These are phyloP conservation scores for Cladosporium sp. DNA, from an alignment of 2,329 filamentous ascomycete genomes.

Conservation along the genomic window DNA sequence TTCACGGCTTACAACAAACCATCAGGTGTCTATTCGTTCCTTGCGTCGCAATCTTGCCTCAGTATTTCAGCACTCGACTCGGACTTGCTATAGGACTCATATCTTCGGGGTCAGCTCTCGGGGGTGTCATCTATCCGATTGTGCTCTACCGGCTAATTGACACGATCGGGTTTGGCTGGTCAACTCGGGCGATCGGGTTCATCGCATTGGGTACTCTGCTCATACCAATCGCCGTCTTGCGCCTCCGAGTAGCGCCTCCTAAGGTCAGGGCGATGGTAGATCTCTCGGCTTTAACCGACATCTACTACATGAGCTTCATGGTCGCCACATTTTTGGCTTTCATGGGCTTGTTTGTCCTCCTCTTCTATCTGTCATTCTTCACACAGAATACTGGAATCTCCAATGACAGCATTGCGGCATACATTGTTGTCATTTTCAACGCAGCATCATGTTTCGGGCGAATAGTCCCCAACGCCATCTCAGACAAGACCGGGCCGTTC, in stretches of 20 bases:
- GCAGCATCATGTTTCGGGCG: slow-evolving; percentile 32
- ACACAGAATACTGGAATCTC: slow-evolving; percentile 23
- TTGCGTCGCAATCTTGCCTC: slow-evolving; percentile 38
- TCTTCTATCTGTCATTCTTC: slow-evolving; percentile 37
- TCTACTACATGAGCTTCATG: slow-evolving; percentile 30
- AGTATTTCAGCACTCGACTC: slow-evolving; percentile 39
- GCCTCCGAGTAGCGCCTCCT: slow-evolving; percentile 23
- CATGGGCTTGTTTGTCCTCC: slow-evolving; percentile 36
- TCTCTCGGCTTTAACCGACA: slow-evolving; percentile 33
- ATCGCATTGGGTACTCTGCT: slow-evolving; percentile 31
- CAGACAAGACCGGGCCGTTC: slow-evolving; percentile 51
- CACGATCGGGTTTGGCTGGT: slow-evolving; percentile 50
- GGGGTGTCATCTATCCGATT: slow-evolving; percentile 14
- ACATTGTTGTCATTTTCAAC: slow-evolving; percentile 35
- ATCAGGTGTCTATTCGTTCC: slow-evolving; percentile 39
- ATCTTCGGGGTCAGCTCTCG: slow-evolving; percentile 35
- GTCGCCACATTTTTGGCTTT: slow-evolving; percentile 30
- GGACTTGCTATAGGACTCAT: slow-evolving; percentile 39
- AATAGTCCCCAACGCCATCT: slow-evolving; percentile 44
- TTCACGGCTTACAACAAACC: slow-evolving; percentile 14
- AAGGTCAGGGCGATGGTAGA: slow-evolving; percentile 37
- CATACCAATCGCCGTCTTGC: slow-evolving; percentile 18
- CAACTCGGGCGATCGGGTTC: slow-evolving; percentile 46
- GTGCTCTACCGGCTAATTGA: slow-evolving; percentile 25
- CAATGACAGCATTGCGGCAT: slow-evolving; percentile 27